Evolutionary conservation across 2,329 filamentous ascomycete genomes (phyloP), one percentile per base, ranked within the genome.

Genomic region (Fusarium lyarnte): DNA sequence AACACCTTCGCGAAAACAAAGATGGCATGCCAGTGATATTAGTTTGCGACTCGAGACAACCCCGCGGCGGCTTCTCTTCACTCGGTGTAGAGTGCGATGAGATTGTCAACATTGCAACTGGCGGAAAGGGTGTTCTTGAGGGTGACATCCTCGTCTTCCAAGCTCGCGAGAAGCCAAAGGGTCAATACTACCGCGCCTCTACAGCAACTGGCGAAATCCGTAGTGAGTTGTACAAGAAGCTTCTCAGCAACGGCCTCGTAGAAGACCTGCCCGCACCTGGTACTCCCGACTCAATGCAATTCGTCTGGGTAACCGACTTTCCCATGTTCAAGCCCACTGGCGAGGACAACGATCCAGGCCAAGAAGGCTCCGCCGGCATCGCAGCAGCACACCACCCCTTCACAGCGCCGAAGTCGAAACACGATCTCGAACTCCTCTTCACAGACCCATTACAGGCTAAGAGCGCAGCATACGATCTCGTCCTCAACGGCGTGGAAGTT

Each of bases 331-430:
- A 94, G 2, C 93, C 92, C 0, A 88, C 87, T 58, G 31, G 54
- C n/a, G 90, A 88, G 55, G 82, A 83, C 13, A 84, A 87, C 57
- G 85, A 87, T 17, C 93, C 93, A 0, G 94, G 94, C 4, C 95
- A 98, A 82, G 94, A 93, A 58, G 94, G 94, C 23, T 81, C 86
- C 2, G 90, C 94, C 1, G 94, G 95, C 8, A 90, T 98, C 76
- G 90, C 92, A 14, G 91, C 95, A 2, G 97, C 95, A 0, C 96
- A 99, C 78, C 96, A 99, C 80, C 96, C 96, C 0, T 99, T 99
- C 82, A 99, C 96, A 0, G 93, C 96, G 0, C 96, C 96, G 0
- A 89, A 93, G 39, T 89, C 89, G 0, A 81, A 87, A 1, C 84
- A 85, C 8, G 95, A 98, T 78, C 88, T 97, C 21, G 91, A 94